Base-by-base conservation (phyloP, 2,329 filamentous ascomycete species). In the Ophiostoma piceae region DNA sequence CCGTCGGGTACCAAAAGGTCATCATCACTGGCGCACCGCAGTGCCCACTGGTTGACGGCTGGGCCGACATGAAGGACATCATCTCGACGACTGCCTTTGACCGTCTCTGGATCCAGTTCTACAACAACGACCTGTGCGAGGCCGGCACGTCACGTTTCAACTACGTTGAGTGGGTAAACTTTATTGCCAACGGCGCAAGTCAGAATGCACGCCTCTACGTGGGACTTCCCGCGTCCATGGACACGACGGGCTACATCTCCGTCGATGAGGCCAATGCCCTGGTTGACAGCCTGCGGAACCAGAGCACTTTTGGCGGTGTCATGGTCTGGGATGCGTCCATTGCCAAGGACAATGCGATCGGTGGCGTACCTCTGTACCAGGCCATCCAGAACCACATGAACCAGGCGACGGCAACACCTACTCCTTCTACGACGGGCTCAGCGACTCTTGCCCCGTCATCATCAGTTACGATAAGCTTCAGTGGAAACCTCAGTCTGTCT, bases 61-160 rank as follows among this genome's bases (percentile, higher is more conserved):
- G 37, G 65, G 41, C 68, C 3, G 35, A 51, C 26, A 69, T 69
- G 65, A 67, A 62, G 29, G 65, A 67, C 14, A n/a, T 67, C 35
- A 67, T 69, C 2, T 6, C 37, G 37, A 43, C 26, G 2, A 35
- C 26, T 4, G 68, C 66, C 6, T 69, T 69, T 26, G 68, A 69
- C 37, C 51, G 32, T 12, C 68, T 69, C 26, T 69, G 65, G 65
- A 39, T 69, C 26, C 51, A 67, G 39, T 69, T 69, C 14, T 69
- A 67, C 39, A 66, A 66, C 65, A 67, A 69, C 68, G 37, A 67
- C 8, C 26, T 67, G 6, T 69, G 68, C 65, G 8, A 41, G 11
- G 68, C 65, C 16, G 65, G 65, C 65, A 37, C 65, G 9, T 8
- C 68, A 2, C 47, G 35, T 0, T 69, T 69, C 39, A 67, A 69